phyloP scores from a whole-genome alignment of 257 asterid species.

The Handroanthus guayacan region DNA sequence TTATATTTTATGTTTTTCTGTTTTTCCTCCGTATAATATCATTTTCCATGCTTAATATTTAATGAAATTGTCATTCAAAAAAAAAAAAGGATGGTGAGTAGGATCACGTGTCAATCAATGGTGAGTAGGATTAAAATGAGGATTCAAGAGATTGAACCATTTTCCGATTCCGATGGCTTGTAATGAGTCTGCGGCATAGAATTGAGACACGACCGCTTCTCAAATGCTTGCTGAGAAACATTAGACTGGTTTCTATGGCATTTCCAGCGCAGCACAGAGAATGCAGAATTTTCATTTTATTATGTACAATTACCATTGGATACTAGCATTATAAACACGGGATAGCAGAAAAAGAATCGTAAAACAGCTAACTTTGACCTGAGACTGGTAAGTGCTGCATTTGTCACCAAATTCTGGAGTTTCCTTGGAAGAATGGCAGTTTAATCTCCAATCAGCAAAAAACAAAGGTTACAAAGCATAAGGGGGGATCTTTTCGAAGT shows the following conservation, averaged over 20 bases:
- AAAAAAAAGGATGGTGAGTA: too few relatives aligned
- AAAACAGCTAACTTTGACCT: slow-evolving; percentile 7
- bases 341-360: neutral
- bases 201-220: slow-evolving; percentile 14
- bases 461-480: neutral
- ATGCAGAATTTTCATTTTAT: slow-evolving; percentile 3
- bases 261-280: slow-evolving; percentile 8
- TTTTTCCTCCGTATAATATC: too few relatives aligned
- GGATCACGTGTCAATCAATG: too few relatives aligned
- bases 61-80: too few relatives aligned
- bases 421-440: slow-evolving; percentile 24
- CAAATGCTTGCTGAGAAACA: slow-evolving; percentile 10
- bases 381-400: slow-evolving; percentile 6
- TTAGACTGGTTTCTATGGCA: neutral
- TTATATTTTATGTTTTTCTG: too few relatives aligned
- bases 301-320: slow-evolving; percentile 19
- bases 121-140: neutral
- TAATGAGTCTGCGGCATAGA: slow-evolving; percentile 9
- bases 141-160: neutral
- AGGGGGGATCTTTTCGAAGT: slow-evolving; percentile 12
- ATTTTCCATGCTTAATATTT: too few relatives aligned
- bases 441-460: slow-evolving; percentile 22
- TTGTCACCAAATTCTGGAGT: slow-evolving; percentile 15
- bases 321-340: slow-evolving; percentile 10
- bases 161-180: neutral